Percentiles rank a stretch among this genome's conserved stretches.
Conservation (phyloP, 2,329 filamentous ascomycete genomes). For the Dactylellina sp. region DNA sequence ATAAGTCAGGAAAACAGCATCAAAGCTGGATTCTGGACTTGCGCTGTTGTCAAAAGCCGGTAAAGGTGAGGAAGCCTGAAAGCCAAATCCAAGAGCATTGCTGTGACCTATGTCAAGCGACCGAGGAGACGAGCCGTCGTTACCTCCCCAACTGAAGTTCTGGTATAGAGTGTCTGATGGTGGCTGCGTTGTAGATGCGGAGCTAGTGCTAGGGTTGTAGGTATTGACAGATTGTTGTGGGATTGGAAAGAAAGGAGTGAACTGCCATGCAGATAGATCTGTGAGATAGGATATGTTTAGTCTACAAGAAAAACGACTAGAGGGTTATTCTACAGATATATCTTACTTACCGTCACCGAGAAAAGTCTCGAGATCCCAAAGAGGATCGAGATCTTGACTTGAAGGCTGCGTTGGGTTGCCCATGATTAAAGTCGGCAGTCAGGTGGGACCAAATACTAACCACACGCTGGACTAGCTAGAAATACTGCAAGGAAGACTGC, state of each 20-base stretch:
- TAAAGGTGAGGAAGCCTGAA: not conserved
- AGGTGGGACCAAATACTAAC: not conserved
- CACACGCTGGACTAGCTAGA: not conserved
- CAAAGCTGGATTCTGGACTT: conserved; percentile 9
- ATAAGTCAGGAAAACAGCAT: conserved; percentile 4
- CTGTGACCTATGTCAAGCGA: conserved; percentile 3
- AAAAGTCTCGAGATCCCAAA: conserved; percentile 22
- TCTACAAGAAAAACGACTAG: too few relatives aligned
- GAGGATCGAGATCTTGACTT: conserved; percentile 11
- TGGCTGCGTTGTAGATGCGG: too few relatives aligned
- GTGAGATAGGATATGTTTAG: not conserved
- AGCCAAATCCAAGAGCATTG: not conserved
- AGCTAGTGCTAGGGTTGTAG: too few relatives aligned
- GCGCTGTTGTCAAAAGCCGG: not conserved
- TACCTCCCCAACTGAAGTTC: conserved; percentile 8
- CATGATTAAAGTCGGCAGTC: conserved; percentile 23
- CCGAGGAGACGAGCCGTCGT: not conserved
- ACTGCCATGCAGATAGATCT: conserved; percentile 24
- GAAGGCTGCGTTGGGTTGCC: conserved; percentile 33
- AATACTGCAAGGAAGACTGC: too few relatives aligned
- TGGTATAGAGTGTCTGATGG: not conserved
- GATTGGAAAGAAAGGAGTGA: conserved; percentile 9
- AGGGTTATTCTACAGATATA: too few relatives aligned
- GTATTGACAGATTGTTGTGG: not conserved
- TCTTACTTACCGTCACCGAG: conserved; percentile 15